Evolutionary conservation across 352 stramenopile genomes (phyloP).

Genomic region (Globisporangium orthogonon): DNA sequence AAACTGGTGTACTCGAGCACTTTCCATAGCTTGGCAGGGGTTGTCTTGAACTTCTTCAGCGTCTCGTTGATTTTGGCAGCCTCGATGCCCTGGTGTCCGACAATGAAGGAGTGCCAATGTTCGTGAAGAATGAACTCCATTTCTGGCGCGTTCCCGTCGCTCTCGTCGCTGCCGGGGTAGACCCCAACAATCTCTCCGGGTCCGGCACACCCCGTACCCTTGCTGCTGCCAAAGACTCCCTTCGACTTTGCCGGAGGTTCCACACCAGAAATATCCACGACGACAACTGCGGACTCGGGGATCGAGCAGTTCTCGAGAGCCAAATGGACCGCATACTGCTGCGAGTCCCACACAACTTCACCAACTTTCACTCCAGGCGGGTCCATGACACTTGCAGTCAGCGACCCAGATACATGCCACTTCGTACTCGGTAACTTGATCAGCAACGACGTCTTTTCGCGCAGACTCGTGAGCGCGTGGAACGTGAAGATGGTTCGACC

Average conservation of each 20-base stretch:
- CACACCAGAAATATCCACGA: slow-evolving; percentile 31
- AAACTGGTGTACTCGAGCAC: slow-evolving; percentile 49
- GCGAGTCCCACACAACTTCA: slow-evolving; percentile 42
- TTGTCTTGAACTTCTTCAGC: slow-evolving; percentile 42
- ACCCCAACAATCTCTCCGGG: slow-evolving; percentile 35
- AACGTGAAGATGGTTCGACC: slow-evolving; percentile 36
- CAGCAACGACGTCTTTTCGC: slow-evolving; percentile 16
- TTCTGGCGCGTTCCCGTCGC: slow-evolving; percentile 15
- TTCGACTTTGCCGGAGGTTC: slow-evolving; percentile 8
- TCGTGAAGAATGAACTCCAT: slow-evolving; percentile 44
- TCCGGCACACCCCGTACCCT: slow-evolving; percentile 21
- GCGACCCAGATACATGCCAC: slow-evolving; percentile 25
- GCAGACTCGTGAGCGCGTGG: slow-evolving; percentile 23
- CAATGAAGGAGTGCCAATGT: slow-evolving; percentile 51
- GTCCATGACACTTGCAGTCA: slow-evolving; percentile 21
- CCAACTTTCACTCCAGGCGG: slow-evolving; percentile 19
- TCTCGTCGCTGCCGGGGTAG: slow-evolving; percentile 6
- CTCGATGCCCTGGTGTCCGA: slow-evolving; percentile 38
- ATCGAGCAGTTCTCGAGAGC: slow-evolving; percentile 28
- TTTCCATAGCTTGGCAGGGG: slow-evolving; percentile 34
- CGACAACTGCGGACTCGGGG: slow-evolving; percentile 17
- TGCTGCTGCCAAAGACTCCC: slow-evolving; percentile 2
- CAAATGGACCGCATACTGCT: slow-evolving; percentile 31
- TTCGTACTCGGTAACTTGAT: slow-evolving; percentile 43
- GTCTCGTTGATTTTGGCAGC: slow-evolving; percentile 32